Conservation (phyloP, 139 green algal genomes). For the Coelastrella sp. region DNA sequence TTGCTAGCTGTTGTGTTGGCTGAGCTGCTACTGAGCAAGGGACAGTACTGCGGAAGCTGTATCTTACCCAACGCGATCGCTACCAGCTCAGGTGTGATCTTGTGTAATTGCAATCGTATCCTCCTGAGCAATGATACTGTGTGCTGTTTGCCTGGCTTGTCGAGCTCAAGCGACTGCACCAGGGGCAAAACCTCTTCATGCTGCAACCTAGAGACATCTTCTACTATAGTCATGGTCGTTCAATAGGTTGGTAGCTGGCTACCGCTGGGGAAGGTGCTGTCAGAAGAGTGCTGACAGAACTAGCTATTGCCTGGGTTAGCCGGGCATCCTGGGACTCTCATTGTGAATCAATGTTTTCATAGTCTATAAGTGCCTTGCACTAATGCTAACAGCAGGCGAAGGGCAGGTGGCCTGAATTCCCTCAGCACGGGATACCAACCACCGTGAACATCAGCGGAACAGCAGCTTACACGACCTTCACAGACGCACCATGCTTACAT, state of each 20-base stretch:
- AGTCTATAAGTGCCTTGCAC: too few relatives aligned
- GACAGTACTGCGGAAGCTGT: not conserved
- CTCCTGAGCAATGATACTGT: not conserved
- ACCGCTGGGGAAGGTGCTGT: too few relatives aligned
- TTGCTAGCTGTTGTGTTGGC: not conserved
- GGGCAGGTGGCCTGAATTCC: too few relatives aligned
- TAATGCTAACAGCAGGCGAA: too few relatives aligned
- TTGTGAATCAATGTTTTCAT: too few relatives aligned
- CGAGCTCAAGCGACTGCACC: slow-evolving; percentile 6
- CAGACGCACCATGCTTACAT: too few relatives aligned
- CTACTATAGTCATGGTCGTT: not conserved
- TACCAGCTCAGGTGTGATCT: slow-evolving; percentile 8
- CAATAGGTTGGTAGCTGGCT: not conserved
- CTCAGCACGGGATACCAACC: not conserved
- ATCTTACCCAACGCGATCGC: slow-evolving; percentile 26
- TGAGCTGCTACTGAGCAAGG: not conserved
- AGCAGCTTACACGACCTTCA: not conserved
- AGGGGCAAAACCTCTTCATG: slow-evolving; percentile 31
- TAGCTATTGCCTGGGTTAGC: too few relatives aligned
- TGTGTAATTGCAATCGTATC: not conserved
- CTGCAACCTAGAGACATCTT: not conserved
- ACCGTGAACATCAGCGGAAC: not conserved
- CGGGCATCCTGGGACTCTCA: too few relatives aligned
- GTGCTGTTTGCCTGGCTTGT: slow-evolving; percentile 16
- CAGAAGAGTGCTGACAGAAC: too few relatives aligned